Conservation (phyloP, 106 monocot genomes). For the Ottelia alismoides region DNA sequence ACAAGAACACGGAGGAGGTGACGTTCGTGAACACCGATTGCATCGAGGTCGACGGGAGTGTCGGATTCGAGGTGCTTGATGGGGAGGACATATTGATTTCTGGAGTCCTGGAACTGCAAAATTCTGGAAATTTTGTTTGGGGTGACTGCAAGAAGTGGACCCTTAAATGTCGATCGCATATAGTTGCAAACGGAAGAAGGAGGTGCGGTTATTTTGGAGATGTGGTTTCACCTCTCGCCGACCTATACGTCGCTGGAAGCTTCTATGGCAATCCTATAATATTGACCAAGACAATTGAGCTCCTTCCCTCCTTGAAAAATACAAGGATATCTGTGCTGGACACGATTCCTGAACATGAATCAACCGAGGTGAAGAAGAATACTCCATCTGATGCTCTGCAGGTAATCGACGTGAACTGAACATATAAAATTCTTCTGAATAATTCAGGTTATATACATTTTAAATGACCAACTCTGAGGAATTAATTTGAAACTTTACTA, state of each 20-base stretch:
- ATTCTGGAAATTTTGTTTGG: slow-evolving; percentile 15
- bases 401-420: too few species aligned
- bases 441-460: too few species aligned
- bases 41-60: slow-evolving; percentile 49
- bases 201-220: slow-evolving; percentile 6
- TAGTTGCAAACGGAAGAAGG: slow-evolving; percentile 17
- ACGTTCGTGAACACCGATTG: slow-evolving; percentile 71
- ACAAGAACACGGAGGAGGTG: slow-evolving; percentile 49
- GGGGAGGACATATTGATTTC: slow-evolving; percentile 18
- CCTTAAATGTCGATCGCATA: slow-evolving; percentile 30
- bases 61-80: slow-evolving; percentile 45
- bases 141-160: slow-evolving; percentile 40
- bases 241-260: slow-evolving; percentile 50
- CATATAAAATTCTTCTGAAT: too few species aligned
- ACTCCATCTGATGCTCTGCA: neutral
- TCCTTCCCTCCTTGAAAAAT: slow-evolving; percentile 32
- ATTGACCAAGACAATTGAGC: slow-evolving; percentile 54
- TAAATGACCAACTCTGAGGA: too few species aligned
- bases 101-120: slow-evolving; percentile 29
- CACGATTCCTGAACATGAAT: slow-evolving; percentile 54
- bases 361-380: slow-evolving; percentile 15
- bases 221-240: slow-evolving; percentile 18
- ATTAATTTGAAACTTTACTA: too few species aligned
- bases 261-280: slow-evolving; percentile 50
- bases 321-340: slow-evolving; percentile 28